A percentile compares a stretch with the other conserved stretches of the same genome.
Evolutionary conservation across 1,284 basidiomycete genomes (phyloP).

Genomic region (Ceratobasidium theobromae): DNA sequence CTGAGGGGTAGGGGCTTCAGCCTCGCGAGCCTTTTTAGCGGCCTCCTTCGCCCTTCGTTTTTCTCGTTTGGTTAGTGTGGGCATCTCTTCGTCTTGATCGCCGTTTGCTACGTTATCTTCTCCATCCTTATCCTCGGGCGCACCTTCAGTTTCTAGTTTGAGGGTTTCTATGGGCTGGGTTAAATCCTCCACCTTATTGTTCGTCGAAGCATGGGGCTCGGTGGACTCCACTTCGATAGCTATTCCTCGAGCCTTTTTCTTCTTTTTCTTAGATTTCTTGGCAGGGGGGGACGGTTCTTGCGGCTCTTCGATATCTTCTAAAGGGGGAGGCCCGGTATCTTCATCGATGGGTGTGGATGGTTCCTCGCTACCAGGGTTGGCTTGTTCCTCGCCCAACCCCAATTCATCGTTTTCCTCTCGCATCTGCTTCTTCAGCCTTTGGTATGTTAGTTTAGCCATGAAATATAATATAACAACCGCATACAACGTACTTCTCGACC

Average conservation of each 20-base stretch:
- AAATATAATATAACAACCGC: too few species aligned
- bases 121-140: conserved; percentile 31
- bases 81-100: conserved; percentile 30
- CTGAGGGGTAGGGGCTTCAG: conserved; percentile 1
- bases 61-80: conserved; percentile 60
- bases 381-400: conserved; percentile 43
- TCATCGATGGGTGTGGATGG: conserved; percentile 37
- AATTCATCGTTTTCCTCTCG: conserved; percentile 72
- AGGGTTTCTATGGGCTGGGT: conserved; percentile 17
- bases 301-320: background rate
- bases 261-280: conserved; percentile 37
- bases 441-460: too few species aligned
- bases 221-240: conserved; percentile 13
- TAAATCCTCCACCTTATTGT: too few species aligned
- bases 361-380: conserved; percentile 35
- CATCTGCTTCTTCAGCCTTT: conserved; percentile 61
- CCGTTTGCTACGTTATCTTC: conserved; percentile 26
- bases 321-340: conserved; percentile 36
- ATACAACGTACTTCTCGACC: conserved; percentile 58
- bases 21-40: conserved; percentile 63
- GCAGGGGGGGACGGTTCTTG: conserved; percentile 24
- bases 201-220: background rate
- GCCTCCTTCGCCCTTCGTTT: conserved; percentile 77
- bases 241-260: conserved; percentile 33
- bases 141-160: conserved; percentile 5